These are phyloP conservation scores for Martiniozyma asiatica DNA, from an alignment of 1,139 yeast genomes.

Conservation along the genomic window DNA sequence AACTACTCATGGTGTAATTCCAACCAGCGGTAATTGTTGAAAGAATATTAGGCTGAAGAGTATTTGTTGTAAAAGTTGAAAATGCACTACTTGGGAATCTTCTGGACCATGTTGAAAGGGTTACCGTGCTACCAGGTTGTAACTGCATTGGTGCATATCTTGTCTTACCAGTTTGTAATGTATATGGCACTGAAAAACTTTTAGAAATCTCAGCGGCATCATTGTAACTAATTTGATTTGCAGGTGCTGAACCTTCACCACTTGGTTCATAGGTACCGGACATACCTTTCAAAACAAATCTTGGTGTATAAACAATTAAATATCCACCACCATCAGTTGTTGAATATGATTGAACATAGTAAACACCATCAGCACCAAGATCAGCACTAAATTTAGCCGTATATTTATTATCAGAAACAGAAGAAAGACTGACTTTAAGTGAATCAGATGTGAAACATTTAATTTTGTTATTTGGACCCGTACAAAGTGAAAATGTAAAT, in stretches of 20 bases:
- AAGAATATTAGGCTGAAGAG: conserved; percentile 31
- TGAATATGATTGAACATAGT: conserved; percentile 56
- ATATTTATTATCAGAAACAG: conserved; percentile 24
- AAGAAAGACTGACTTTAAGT: conserved; percentile 9
- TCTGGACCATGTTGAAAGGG: conserved; percentile 54
- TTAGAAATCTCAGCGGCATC: conserved; percentile 21
- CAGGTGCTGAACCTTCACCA: conserved; percentile 33
- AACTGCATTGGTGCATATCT: conserved; percentile 86
- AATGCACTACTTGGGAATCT: conserved; percentile 58
- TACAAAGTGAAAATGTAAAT: conserved; percentile 50
- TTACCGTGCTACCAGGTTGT: conserved; percentile 65
- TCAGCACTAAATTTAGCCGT: conserved; percentile 31
- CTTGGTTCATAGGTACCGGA: conserved; percentile 37
- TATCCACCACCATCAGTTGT: conserved; percentile 31
- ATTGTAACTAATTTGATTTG: conserved; percentile 25
- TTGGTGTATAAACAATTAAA: conserved; percentile 60
- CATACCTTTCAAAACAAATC: conserved; percentile 63
- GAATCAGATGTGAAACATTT: conserved; percentile 13
- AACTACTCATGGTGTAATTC: conserved; percentile 59
- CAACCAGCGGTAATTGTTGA: conserved; percentile 77
- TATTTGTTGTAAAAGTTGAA: conserved; percentile 37
- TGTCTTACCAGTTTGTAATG: conserved; percentile 60
- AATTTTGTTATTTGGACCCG: conserved; percentile 43
- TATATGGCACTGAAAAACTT: conserved; percentile 47
- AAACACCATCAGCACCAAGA: conserved; percentile 49